A percentile compares a stretch with the other conserved stretches of the same genome.
These are phyloP conservation scores for Termitomyces titanicus DNA, from an alignment of 768 basidiomycete genomes.

Conservation along the genomic window DNA sequence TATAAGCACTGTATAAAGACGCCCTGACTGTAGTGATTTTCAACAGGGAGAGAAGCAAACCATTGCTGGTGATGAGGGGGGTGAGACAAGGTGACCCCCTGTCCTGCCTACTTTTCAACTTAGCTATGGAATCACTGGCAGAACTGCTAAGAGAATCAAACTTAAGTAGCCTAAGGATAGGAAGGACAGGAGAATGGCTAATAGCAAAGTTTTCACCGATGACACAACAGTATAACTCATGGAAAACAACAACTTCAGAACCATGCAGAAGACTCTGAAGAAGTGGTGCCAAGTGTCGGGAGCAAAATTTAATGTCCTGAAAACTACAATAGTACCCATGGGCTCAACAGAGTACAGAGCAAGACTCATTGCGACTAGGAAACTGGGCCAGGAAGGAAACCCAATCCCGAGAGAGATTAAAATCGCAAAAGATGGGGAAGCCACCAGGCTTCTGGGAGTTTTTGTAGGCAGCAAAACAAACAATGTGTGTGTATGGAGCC, in stretches of 20 bases:
- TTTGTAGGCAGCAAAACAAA: slow-evolving; percentile 26
- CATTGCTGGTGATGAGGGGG: slow-evolving; percentile 5
- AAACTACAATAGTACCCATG: slow-evolving; percentile 36
- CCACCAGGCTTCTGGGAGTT: slow-evolving; percentile 27
- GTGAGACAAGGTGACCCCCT: slow-evolving; percentile 34
- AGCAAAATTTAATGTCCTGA: slow-evolving; percentile 38
- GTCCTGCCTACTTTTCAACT: slow-evolving; percentile 35
- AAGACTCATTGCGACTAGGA: too few relatives aligned
- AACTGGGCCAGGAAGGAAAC: too few relatives aligned
- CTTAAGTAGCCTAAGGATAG: slow-evolving; percentile 24
- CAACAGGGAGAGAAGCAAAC: slow-evolving; percentile 6
- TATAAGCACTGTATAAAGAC: slow-evolving; percentile 12
- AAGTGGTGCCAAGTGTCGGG: slow-evolving; percentile 37
- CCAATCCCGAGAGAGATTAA: slow-evolving; percentile 16
- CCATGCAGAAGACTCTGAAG: slow-evolving; percentile 25
- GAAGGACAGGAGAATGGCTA: slow-evolving; percentile 28
- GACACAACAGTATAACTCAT: slow-evolving; percentile 36
- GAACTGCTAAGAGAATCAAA: slow-evolving; percentile 24
- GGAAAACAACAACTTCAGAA: slow-evolving; percentile 19
- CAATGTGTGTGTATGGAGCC: slow-evolving; percentile 22
- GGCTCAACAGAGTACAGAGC: slow-evolving; percentile 21
- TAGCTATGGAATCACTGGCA: slow-evolving; percentile 38
- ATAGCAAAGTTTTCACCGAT: slow-evolving; percentile 27
- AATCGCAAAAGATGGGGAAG: slow-evolving; percentile 26
- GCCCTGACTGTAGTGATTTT: slow-evolving; percentile 6